Base-by-base conservation (phyloP, 1,284 basidiomycete species). In the Moniliophthora roreri region DNA sequence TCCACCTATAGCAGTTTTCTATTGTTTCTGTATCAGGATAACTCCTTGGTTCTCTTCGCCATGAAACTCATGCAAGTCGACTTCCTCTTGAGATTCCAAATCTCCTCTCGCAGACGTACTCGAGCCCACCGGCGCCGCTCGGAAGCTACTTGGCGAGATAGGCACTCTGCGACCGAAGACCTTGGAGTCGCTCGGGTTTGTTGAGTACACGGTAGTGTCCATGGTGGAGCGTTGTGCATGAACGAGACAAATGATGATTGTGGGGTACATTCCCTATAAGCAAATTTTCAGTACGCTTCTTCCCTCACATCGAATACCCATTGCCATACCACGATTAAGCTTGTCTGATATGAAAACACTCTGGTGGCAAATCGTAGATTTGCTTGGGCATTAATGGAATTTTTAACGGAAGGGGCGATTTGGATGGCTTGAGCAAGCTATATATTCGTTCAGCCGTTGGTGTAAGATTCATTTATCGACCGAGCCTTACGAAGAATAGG, bases 401-500 rank as follows among this genome's bases (percentile, higher is more conserved):
- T 34, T 13, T 32, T 23, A 10, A 54, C 37, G 5, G 28, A 10
- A 4, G 26, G 26, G 2, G 20, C 34, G 15, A 34, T n/a, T 53
- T 34, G 4, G 28, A 49, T 37, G 15, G 23, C 35, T 23, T 49
- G 45, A 10, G 47, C 26, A 24, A 49, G 32, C 20, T 28, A 36
- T 23, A 49, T 49, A 35, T 28, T 21, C 13, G 28, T 32, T 32
- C n/a, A n/a, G n/a, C n/a, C n/a, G n/a, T n/a, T n/a, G n/a, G n/a
- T n/a, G n/a, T n/a, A n/a, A n/a, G n/a, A n/a, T n/a, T n/a, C n/a
- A n/a, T n/a, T n/a, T n/a, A n/a, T n/a, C n/a, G n/a, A n/a, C n/a
- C n/a, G n/a, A n/a, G n/a, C n/a, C 52, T 28, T 24, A 54, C 52
- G 38, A 54, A 54, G 48, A 54, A 54, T 6, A 54, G 34, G 35